Base-by-base conservation (phyloP, 163 green algal species). In the Scenedesmus sp. region DNA sequence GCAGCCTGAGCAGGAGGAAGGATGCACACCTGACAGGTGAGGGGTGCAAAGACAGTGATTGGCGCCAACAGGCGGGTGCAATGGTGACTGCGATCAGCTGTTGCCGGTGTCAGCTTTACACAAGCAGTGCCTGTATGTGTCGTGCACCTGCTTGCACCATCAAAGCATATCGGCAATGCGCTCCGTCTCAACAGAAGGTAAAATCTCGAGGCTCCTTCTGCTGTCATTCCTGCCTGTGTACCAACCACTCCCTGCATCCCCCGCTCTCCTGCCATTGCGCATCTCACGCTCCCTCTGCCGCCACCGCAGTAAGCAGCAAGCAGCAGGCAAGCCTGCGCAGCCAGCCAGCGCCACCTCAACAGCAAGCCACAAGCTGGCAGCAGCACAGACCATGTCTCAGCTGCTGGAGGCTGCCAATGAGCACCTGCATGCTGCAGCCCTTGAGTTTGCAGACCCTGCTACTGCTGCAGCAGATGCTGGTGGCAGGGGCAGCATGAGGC, bases 351-450 rank as follows among this genome's bases (percentile, higher is more conserved):
- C 52, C 54, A 81, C 55, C 46, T 66, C 74, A 66, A 76, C 87
- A 79, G 87, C n/a, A 15, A 79, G 56, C 64, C 34, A 79, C 56
- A 79, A 87, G 59, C 20, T 91, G 7, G 87, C 74, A 77, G 87
- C 87, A 76, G 87, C 87, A 18, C 26, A 34, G 5, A 70, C 87
- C 18, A 34, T 87, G 62, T 59, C 87, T 9, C 54, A 77, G 56
- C 59, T 91, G 20, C 57, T 91, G 20, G 76, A 46, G 1, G 87
- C 87, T 13, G 87, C 87, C n/a, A 82, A 56, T 55, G 87, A 91
- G 76, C 87, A 91, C 26, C 52, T 91, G 34, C 12, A 4, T 18
- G 76, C 76, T 16, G 76, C 76, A 15, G 74, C 74, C 3, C 3
- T 56, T 9, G 87, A 86, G 87, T 74, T 86, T 84, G 86, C 34